Evolutionary conservation across 108 stramenopile species (phyloP), one percentile per base, ranked within the genome.

Genomic region (Bacterosira constricta): DNA sequence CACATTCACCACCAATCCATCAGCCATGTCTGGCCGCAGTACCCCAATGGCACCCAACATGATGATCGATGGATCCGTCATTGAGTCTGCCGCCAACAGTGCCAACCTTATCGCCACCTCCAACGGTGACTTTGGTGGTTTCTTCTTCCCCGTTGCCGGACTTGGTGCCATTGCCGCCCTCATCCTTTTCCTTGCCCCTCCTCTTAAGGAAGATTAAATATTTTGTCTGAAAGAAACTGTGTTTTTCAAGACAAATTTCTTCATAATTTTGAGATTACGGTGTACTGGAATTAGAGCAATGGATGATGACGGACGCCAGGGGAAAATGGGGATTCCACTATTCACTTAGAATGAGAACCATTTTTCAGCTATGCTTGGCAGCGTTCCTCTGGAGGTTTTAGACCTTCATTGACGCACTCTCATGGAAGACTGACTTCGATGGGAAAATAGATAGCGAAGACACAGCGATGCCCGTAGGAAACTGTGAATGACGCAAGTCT

Each of bases 131-230:
- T 85, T 85, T 71, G 89, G 89, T 31, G 92, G 92, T 61, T 83
- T 77, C 66, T 80, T 90, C 77, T 93, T 84, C 88, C 92, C 92
- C 37, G 87, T 93, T 49, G 63, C 83, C 56, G 92, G 92, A 54
- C 81, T 93, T 80, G 79, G 61, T 25, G 47, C 84, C 64, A 81
- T 93, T 52, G 89, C 88, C 39, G 92, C 75, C 52, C 72, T 90
- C 38, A 93, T 93, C 79, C 88, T 93, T 52, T 90, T 63, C 85
- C 86, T 93, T 76, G 81, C 92, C 66, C 92, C 92, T 67, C 92
- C 92, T 66, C 87, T 93, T 77, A 54, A 54, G 53, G 53, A 54
- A 29, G 53, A 34, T 29, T 54, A 32, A 54, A 54, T 54, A 54
- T 50, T 4, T 18, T 23, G 18, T 50, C 20, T 50, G 49, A 23